Evolutionary conservation across 805 yeast genomes (phyloP).

Genomic region (Brettanomyces nanus): DNA sequence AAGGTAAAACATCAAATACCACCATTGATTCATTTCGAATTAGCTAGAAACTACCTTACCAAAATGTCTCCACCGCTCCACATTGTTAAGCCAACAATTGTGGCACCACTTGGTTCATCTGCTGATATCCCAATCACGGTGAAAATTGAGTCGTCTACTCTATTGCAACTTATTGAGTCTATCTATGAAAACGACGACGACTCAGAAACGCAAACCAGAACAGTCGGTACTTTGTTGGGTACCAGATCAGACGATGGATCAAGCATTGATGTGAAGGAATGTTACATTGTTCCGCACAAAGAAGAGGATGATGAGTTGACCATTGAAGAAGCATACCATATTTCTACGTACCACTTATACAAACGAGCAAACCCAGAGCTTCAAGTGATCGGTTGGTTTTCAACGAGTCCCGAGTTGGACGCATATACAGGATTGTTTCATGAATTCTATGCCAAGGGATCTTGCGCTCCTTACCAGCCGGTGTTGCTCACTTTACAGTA

Average conservation of each 20-base stretch:
- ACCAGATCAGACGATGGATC: constrained; percentile 76
- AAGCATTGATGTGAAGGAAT: constrained; percentile 62
- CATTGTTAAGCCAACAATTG: constrained; percentile 40
- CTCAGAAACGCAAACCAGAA: constrained; percentile 42
- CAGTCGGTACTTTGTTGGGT: constrained; percentile 79
- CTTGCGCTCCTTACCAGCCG: constrained; percentile 70
- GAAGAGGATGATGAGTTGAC: constrained; percentile 71
- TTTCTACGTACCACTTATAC: constrained; percentile 59
- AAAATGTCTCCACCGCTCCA: constrained; percentile 24
- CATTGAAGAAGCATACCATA: constrained; percentile 71
- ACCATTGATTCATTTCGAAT: too few species aligned
- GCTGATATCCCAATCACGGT: constrained; percentile 41
- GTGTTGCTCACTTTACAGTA: constrained; percentile 69
- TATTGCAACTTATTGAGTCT: constrained; percentile 70
- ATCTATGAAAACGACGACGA: constrained; percentile 42
- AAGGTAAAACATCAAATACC: too few species aligned
- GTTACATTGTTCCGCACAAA: constrained; percentile 73
- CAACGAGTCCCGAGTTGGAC: constrained; percentile 51
- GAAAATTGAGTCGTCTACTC: constrained; percentile 58
- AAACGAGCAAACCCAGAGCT: constrained; percentile 75
- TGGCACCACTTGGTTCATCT: constrained; percentile 24
- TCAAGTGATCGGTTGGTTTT: constrained; percentile 80
- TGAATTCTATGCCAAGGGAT: constrained; percentile 67
- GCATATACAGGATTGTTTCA: constrained; percentile 70
- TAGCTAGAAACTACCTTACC: too few species aligned